phyloP scores from a whole-genome alignment of 345 rosid species.

The Anacardium occidentale region DNA sequence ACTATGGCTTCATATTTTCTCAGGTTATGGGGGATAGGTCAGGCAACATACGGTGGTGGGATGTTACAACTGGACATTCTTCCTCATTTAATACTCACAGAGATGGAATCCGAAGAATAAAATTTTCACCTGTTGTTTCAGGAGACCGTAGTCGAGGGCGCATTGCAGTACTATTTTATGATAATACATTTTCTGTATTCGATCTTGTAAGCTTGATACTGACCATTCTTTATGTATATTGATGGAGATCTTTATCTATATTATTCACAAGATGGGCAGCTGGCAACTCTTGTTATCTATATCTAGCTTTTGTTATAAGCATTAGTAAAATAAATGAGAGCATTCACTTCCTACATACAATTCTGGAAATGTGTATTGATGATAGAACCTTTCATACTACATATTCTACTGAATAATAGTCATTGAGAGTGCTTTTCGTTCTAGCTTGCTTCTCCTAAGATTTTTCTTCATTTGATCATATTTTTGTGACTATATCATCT shows the following conservation, averaged over 20 bases:
- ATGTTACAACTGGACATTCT: conserved; percentile 91
- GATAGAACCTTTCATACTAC: conserved; percentile 5
- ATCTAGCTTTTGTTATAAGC: conserved; percentile 2
- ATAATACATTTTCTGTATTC: conserved; percentile 88
- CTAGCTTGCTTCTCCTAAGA: not conserved
- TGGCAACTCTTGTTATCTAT: not conserved
- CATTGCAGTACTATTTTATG: conserved; percentile 89
- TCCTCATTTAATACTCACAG: conserved; percentile 89
- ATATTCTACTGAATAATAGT: not conserved
- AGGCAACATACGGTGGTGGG: conserved; percentile 99
- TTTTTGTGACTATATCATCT: conserved; percentile 19
- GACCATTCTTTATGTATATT: conserved; percentile 3
- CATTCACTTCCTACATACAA: not conserved
- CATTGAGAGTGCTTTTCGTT: conserved; percentile 9
- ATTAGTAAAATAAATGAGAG: not conserved
- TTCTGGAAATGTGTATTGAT: not conserved
- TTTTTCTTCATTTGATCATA: conserved; percentile 14
- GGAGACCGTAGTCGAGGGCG: conserved; percentile 97
- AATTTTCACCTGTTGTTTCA: conserved; percentile 90
- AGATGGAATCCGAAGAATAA: conserved; percentile 92
- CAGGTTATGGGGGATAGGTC: conserved; percentile 73
- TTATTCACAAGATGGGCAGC: not conserved
- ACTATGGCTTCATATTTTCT: conserved; percentile 18
- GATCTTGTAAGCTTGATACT: conserved; percentile 72
- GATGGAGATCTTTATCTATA: not conserved